Conservation (phyloP, 2,329 filamentous ascomycete species). For the Epichloe typhina region DNA sequence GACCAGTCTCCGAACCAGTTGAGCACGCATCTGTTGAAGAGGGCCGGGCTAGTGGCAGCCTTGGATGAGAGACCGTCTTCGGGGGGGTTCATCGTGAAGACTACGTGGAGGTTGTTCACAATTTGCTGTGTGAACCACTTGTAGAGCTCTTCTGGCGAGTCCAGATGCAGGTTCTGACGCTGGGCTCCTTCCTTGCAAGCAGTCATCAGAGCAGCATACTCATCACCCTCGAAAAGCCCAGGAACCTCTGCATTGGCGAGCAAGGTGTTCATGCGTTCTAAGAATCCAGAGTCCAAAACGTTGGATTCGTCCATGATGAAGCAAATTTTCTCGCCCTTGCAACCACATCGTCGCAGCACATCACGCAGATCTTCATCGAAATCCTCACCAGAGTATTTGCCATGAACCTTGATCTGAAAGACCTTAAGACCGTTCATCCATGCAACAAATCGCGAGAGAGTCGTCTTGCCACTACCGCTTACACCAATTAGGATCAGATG, state of each 20-base stretch:
- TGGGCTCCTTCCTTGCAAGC: slow-evolving; percentile 97
- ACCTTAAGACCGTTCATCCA: slow-evolving; percentile 99
- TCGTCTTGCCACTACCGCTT: slow-evolving; percentile 97
- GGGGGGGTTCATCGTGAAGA: slow-evolving; percentile 99
- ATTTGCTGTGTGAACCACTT: slow-evolving; percentile 99
- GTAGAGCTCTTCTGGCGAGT: slow-evolving; percentile 98
- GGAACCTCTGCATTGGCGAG: slow-evolving; percentile 99
- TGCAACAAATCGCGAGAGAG: slow-evolving; percentile 89
- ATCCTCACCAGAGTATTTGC: slow-evolving; percentile 94
- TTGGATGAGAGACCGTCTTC: slow-evolving; percentile 91
- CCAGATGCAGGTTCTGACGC: slow-evolving; percentile 82
- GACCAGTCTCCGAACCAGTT: slow-evolving; percentile 99
- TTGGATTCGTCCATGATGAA: slow-evolving; percentile 99
- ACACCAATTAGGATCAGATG: slow-evolving; percentile 98
- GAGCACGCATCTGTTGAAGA: slow-evolving; percentile 98
- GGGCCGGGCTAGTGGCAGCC: slow-evolving; percentile 88
- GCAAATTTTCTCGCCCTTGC: slow-evolving; percentile 98
- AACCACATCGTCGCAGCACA: slow-evolving; percentile 84
- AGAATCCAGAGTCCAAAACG: slow-evolving; percentile 93
- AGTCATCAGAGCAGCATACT: slow-evolving; percentile 96
- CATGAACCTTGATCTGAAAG: slow-evolving; percentile 99
- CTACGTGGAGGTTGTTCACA: slow-evolving; percentile 95
- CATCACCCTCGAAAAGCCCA: slow-evolving; percentile 96
- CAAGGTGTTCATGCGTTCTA: slow-evolving; percentile 98
- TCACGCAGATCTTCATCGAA: slow-evolving; percentile 96